Evolutionary conservation across 345 rosid genomes (phyloP).

Genomic region (Firmiana major): DNA sequence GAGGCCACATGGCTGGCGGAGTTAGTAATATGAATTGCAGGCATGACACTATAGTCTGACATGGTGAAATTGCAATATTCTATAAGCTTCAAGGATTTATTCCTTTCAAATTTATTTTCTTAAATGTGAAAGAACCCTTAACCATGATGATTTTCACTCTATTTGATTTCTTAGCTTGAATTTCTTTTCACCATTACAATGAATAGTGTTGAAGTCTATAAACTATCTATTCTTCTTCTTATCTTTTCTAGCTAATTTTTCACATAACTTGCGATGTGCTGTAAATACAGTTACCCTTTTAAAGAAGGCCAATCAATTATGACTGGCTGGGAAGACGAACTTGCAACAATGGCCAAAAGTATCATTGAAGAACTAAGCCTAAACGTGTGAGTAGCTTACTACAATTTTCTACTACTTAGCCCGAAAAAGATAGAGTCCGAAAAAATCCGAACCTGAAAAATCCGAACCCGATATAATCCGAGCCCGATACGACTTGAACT

Average conservation of each 20-base stretch:
- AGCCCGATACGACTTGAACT: too few species aligned
- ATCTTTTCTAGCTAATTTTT: neutral
- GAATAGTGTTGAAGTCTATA: neutral
- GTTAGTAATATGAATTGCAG: neutral
- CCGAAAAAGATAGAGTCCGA: too few species aligned
- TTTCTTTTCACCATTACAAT: neutral
- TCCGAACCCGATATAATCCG: too few species aligned
- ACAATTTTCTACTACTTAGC: neutral
- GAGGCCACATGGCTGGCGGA: conserved; percentile 18
- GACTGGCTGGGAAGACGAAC: conserved; percentile 27
- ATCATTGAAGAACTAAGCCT: conserved; percentile 23
- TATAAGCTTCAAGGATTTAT: neutral
- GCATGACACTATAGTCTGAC: neutral
- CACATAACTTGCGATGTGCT: neutral
- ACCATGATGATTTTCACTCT: neutral
- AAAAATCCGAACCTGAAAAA: too few species aligned
- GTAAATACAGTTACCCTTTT: conserved; percentile 19
- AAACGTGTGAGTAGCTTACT: conserved; percentile 3
- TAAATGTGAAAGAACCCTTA: neutral
- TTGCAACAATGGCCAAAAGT: conserved; percentile 15
- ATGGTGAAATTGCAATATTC: neutral
- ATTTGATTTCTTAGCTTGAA: neutral
- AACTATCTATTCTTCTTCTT: neutral
- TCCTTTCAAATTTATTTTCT: neutral
- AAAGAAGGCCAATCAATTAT: conserved; percentile 16